Evolutionary conservation across 2,329 filamentous ascomycete species (phyloP), one percentile per base, ranked within the genome.

Genomic region (Fusarium hainanense): DNA sequence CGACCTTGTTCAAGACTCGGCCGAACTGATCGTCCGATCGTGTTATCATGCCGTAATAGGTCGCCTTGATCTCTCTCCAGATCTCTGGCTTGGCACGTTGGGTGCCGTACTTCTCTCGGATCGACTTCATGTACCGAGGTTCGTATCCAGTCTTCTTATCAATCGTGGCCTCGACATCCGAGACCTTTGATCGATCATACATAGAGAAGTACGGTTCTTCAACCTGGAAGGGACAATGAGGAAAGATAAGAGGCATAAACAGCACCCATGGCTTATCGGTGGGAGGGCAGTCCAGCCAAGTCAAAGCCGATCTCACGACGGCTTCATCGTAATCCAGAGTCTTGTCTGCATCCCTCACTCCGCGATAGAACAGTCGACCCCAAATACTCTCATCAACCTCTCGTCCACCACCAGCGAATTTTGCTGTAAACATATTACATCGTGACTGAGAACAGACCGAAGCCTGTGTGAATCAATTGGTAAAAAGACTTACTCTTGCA

Each of bases 171-270:
- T 65, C 52, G 3, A 70, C 34, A 5, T 49, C 32, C 0, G 73
- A 68, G 43, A 82, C 75, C 2, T 73, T 54, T 0, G 68, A 52
- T 6, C 82, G 78, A 30, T 82, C 76, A 50, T 85, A 83, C 81
- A 83, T 83, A 12, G 79, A 81, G 58, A 84, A 84, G 56, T 80
- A 84, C 1, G 82, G 83, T 70, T 84, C 82, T 58, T 85, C 83
- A 2, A 84, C 82, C 23, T 81, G 76, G 37, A 85, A 85, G 0
- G 82, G 82, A n/a, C 80, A 82, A 64, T 85, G 80, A 0, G 83
- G 81, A 63, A 84, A 83, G 8, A 82, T 67, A 0, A 83, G 70
- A 1, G 82, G 81, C 77, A 84, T 73, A 56, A 82, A 83, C 0
- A 84, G 62, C 1, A 83, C 79, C 80, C 80, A 83, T 2, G 81